Evolutionary conservation across 2,329 filamentous ascomycete genomes (phyloP), one percentile per base, ranked within the genome.

Genomic region (Fusarium redolens): DNA sequence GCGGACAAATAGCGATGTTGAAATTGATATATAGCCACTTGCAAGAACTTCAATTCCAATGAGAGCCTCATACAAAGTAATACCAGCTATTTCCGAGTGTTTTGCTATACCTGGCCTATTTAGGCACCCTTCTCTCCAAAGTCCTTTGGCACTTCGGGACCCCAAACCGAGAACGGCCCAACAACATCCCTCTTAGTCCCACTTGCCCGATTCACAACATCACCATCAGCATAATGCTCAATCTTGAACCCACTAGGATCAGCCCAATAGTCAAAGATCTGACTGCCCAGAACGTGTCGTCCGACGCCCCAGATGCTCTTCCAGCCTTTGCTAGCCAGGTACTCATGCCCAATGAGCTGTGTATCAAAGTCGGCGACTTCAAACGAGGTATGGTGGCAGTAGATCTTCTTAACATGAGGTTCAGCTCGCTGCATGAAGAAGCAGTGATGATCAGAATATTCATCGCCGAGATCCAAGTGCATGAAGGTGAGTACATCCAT

Each of bases 361-460:
- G 50, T 52, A 1, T 52, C 50, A 17, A 52, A 52, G 1, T 52
- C 50, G 3, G 51, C 38, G 2, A 45, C 54, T 5, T 56, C 54
- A 1, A 56, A 56, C 0, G 54, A 56, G 2, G 30, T 56, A 17
- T 56, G 54, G 2, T 56, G 54, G 14, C 38, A 56, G 17, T 9
- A 56, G 12, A 31, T 56, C n/a, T 28, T 33, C 1, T 35, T 56
- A 4, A 56, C 38, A 15, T 56, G 54, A 0, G 54, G 54, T 2
- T 56, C 38, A 20, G 54, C 54, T 4, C 54, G 38, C 30, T 56
- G 54, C 38, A 56, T 56, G 12, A 56, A 56, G 30, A 56, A 56
- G 7, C 20, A n/a, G 30, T 56, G 54, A 15, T 56, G 54, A 9
- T 56, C 54, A 1, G 54, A 56, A 9, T 56, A 56, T 10, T 56